Evolutionary conservation across 371 early-diverging fungal species (phyloP).

Genomic region (Synchytrium microbalum): DNA sequence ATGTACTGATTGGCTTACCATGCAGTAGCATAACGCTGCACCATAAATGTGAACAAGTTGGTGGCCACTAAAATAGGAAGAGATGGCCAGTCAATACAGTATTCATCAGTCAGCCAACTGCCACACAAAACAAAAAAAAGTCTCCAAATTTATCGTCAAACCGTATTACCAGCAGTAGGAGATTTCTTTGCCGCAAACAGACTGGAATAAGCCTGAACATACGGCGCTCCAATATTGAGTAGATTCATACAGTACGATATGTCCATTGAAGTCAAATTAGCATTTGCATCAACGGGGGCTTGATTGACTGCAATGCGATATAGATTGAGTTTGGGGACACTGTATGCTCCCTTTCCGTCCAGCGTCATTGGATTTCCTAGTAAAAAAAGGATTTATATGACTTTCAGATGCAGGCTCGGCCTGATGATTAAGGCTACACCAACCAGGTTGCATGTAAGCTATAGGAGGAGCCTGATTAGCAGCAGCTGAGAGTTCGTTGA

Average conservation of each 20-base stretch:
- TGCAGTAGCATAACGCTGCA: background rate
- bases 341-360: background rate
- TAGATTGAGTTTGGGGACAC: background rate
- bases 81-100: background rate
- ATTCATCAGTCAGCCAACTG: background rate
- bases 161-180: background rate
- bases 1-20: too few relatives aligned
- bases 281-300: background rate
- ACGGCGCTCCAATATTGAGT: background rate
- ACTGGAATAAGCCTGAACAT: background rate
- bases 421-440: too few relatives aligned
- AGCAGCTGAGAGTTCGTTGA: constrained; percentile 14
- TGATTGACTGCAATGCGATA: background rate
- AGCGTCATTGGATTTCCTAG: background rate
- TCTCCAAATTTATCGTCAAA: background rate
- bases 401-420: too few relatives aligned
- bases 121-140: too few relatives aligned
- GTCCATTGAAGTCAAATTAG: background rate
- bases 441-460: constrained; percentile 10
- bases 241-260: background rate
- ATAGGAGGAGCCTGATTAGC: constrained; percentile 7
- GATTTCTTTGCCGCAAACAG: background rate
- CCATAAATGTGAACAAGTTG: background rate
- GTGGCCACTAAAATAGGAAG: background rate
- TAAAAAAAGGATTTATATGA: too few relatives aligned